Evolutionary conservation across 192 early-diverging fungal species (phyloP), one percentile per base, ranked within the genome.

Genomic region (Chytriomyces sp.): DNA sequence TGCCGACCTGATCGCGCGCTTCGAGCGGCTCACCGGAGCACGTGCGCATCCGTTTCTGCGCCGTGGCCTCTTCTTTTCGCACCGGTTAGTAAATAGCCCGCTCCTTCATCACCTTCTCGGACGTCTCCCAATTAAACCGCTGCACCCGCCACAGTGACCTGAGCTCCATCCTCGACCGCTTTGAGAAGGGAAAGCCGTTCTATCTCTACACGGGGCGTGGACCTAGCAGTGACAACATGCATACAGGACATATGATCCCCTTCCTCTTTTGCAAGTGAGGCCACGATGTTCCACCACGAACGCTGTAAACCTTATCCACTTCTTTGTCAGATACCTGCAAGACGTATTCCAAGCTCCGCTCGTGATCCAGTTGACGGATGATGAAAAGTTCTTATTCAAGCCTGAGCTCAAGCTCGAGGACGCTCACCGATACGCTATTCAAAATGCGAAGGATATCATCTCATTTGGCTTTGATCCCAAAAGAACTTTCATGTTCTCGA

Each of bases 321-420:
- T 0, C 56, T 30, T 2, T n/a, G 8, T 5, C 77, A 91, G 89
- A 77, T 97, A 91, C 89, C 83, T 99, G 52, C 97, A 99, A 77
- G 97, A 99, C 32, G 88, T 93, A 31, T 99, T 99, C 86, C 89
- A 95, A 75, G 93, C 91, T 3, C 94, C 96, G 31, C 75, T 98
- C 31, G 97, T 99, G 5, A 91, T 99, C 62, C 97, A 99, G 79
- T 85, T 99, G 69, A 99, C 97, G 66, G 96, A 99, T 77, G 96
- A 99, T 77, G 96, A 99, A 84, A 99, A 98, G 86, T 99, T 93
- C 79, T 76, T 99, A 79, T 99, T 98, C 88, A 96, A 95, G 78
- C 77, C 87, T 28, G 91, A 91, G 25, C 78, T 99, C 59, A 95
- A 92, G 56, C 54, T 95, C 6, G 96, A 95, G 32, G 85, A 95